Base-by-base conservation (phyloP, 2,329 filamentous ascomycete genomes). In the Colletotrichum sp. region DNA sequence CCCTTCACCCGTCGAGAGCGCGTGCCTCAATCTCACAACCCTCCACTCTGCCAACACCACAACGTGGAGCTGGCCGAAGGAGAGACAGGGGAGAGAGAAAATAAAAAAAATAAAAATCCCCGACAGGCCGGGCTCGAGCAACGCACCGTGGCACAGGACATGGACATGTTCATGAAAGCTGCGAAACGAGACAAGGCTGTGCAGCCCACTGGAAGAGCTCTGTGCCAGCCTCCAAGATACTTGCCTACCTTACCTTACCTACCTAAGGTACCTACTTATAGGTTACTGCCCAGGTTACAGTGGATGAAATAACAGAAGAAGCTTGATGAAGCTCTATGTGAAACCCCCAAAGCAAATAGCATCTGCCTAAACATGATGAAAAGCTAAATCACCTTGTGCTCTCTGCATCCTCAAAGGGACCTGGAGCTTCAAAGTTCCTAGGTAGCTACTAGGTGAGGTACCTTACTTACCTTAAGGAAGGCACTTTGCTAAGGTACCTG, bases 91-190 rank as follows among this genome's bases (percentile, higher is more conserved):
- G 28, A 63, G 67, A 48, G 34, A 65, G 66, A 70, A 39, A 60
- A 65, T 28, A 59, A 60, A 70, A 73, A 68, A 73, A 63, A 73
- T 18, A 63, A 61, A 72, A 74, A 60, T 71, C 67, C 67, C 72
- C 72, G 72, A 74, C 67, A 71, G 72, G 68, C 36, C 48, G 32
- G 72, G 72, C 67, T 74, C 67, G 59, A 59, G 67, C 72, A 21
- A 43, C 71, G 64, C 32, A 64, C 66, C 57, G 66, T 69, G 65
- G 55, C 43, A 52, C 43, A 52, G 43, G 43, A 52, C 43, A 52
- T 52, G 43, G 43, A 52, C 43, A 21, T 52, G 4, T 16, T 48
- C 55, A 21, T 36, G 32, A 36, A 34, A 36, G 24, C 39, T 60
- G 72, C 55, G 18, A 63, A 70, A 70, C 36, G 34, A 60, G 65